Evolutionary conservation across 176 grass and related monocot species (phyloP).

Genomic region (Thalia dealbata): DNA sequence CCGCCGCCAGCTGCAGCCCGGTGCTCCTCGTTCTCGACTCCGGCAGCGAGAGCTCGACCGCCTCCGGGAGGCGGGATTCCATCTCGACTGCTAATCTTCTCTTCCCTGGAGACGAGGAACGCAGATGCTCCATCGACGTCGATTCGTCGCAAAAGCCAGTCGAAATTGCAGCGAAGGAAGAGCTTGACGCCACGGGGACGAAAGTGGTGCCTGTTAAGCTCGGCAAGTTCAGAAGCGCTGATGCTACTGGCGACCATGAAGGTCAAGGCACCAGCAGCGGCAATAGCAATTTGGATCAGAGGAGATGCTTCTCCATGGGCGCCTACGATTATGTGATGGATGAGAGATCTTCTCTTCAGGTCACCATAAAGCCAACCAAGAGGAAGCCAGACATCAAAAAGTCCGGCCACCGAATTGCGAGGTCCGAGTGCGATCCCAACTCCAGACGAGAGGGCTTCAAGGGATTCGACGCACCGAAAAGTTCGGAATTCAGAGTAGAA

Average conservation of each 20-base stretch:
- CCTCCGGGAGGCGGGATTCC: conserved; percentile 39
- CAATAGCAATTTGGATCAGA: conserved; percentile 41
- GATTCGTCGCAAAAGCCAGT: conserved; percentile 11
- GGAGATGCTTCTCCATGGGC: conserved; percentile 92
- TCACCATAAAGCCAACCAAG: conserved; percentile 64
- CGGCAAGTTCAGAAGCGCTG: conserved; percentile 74
- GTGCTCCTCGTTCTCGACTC: conserved; percentile 70
- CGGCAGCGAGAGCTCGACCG: conserved; percentile 43
- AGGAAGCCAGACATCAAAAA: conserved; percentile 39
- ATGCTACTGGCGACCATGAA: conserved; percentile 23
- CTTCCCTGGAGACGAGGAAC: conserved; percentile 29
- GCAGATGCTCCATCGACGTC: background rate
- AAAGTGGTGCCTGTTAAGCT: conserved; percentile 77
- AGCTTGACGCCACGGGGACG: background rate
- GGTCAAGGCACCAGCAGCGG: conserved; percentile 24
- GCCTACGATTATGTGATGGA: conserved; percentile 93
- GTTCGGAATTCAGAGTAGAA: background rate
- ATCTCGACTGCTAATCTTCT: conserved; percentile 26
- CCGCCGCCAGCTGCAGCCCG: conserved; percentile 44
- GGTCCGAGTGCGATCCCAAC: conserved; percentile 74
- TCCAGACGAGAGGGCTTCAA: conserved; percentile 50
- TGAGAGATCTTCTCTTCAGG: conserved; percentile 42
- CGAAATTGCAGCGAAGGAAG: conserved; percentile 3
- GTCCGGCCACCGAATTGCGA: conserved; percentile 35
- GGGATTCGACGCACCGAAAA: conserved; percentile 28